These are phyloP conservation scores for Fagopyrum esculentum DNA, from an alignment of 148 eudicot genomes.

Conservation along the genomic window DNA sequence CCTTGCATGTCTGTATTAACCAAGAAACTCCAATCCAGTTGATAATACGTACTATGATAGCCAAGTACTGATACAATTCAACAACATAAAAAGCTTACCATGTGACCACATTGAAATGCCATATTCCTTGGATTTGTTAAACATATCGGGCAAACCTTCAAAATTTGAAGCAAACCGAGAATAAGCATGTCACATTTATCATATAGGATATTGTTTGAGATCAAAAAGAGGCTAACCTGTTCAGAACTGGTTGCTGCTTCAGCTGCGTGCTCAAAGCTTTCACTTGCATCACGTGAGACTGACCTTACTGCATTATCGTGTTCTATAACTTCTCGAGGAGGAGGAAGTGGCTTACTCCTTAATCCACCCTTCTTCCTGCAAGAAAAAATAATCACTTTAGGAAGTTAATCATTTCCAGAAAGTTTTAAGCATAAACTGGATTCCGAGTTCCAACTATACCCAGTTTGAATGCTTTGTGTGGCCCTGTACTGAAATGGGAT, in stretches of 20 bases:
- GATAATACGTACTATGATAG: not conserved
- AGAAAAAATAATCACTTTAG: not conserved
- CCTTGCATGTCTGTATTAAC: slow-evolving; percentile 52
- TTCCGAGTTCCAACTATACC: slow-evolving; percentile 24
- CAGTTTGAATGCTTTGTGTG: slow-evolving; percentile 35
- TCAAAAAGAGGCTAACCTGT: slow-evolving; percentile 28
- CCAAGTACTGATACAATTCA: slow-evolving; percentile 1
- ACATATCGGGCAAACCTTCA: slow-evolving; percentile 75
- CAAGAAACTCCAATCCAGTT: not conserved
- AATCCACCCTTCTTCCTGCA: slow-evolving; percentile 21
- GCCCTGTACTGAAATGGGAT: slow-evolving; percentile 74
- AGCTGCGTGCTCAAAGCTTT: slow-evolving; percentile 25
- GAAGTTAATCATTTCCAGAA: not conserved
- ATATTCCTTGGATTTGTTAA: slow-evolving; percentile 63
- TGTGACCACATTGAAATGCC: slow-evolving; percentile 88
- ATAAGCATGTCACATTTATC: not conserved
- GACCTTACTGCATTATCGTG: slow-evolving; percentile 42
- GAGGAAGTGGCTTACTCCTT: slow-evolving; percentile 45
- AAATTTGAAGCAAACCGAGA: slow-evolving; percentile 12
- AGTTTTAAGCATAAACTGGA: not conserved
- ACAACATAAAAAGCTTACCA: slow-evolving; percentile 37
- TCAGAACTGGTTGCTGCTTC: slow-evolving; percentile 26
- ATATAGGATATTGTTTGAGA: not conserved
- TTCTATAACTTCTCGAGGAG: slow-evolving; percentile 52
- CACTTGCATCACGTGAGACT: slow-evolving; percentile 5